Evolutionary conservation across 441 rosid genomes (phyloP).

Genomic region (Gossypium trilobum): DNA sequence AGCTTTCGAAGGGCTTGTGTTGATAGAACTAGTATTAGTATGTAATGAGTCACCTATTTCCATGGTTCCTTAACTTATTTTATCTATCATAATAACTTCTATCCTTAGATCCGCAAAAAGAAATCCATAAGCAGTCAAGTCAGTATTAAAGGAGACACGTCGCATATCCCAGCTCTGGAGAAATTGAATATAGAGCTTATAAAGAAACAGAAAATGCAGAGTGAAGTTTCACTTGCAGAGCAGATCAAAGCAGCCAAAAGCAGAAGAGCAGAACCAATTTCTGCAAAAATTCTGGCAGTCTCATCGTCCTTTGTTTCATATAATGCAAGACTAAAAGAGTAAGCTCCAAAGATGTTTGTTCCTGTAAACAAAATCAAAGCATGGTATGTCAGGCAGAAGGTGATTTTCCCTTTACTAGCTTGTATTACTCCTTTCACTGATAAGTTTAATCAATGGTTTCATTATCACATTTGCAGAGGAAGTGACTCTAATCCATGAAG

Average conservation of each 20-base stretch:
- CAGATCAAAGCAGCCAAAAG: constrained; percentile 69
- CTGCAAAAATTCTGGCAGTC: constrained; percentile 19
- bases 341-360: not conserved
- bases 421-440: not conserved
- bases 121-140: constrained; percentile 31
- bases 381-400: not conserved
- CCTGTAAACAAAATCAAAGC: not conserved
- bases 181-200: constrained; percentile 46
- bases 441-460: not conserved
- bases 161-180: constrained; percentile 40
- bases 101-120: constrained; percentile 50
- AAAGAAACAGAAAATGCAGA: constrained; percentile 43
- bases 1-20: not conserved
- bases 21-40: not conserved
- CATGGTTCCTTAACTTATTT: not conserved
- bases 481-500: not conserved
- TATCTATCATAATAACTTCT: constrained; percentile 9
- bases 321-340: constrained; percentile 13
- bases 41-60: not conserved
- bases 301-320: constrained; percentile 14
- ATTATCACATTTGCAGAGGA: too few species aligned
- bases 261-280: constrained; percentile 32
- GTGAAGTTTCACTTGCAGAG: constrained; percentile 57
- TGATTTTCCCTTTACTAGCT: not conserved
- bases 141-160: constrained; percentile 21